phyloP scores from a whole-genome alignment of 2,329 filamentous ascomycete species.

The Penicillium oxalicum region DNA sequence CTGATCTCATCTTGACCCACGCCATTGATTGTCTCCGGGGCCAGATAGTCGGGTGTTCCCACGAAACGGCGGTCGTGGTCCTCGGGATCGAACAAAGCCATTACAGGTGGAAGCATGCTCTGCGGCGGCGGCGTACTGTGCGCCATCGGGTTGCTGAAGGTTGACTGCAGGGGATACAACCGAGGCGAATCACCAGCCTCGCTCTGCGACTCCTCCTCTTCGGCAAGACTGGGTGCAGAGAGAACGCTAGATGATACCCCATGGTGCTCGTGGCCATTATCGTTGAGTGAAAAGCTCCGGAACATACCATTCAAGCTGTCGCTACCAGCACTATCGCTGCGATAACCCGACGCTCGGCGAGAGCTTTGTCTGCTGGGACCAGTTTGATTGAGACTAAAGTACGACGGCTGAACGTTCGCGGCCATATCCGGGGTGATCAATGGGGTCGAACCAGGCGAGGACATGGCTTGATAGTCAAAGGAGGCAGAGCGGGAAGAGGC shows the following conservation, averaged over 20 bases:
- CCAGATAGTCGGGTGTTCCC: conserved; percentile 92
- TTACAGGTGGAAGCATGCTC: conserved; percentile 81
- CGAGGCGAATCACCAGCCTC: conserved; percentile 73
- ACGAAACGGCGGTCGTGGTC: conserved; percentile 91
- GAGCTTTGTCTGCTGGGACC: conserved; percentile 56
- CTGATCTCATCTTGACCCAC: conserved; percentile 95
- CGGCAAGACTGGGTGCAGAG: conserved; percentile 50
- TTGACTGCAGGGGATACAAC: conserved; percentile 59
- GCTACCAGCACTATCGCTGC: conserved; percentile 89
- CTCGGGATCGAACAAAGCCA: conserved; percentile 91
- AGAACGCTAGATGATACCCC: conserved; percentile 31
- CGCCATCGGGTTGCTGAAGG: conserved; percentile 45
- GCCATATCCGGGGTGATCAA: conserved; percentile 73
- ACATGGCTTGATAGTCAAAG: conserved; percentile 74
- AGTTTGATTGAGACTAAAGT: conserved; percentile 65
- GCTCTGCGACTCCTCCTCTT: conserved; percentile 64
- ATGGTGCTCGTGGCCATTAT: conserved; percentile 45
- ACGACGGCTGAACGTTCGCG: conserved; percentile 71
- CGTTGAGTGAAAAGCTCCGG: conserved; percentile 67
- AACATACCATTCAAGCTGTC: conserved; percentile 81
- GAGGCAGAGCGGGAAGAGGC: conserved; percentile 89
- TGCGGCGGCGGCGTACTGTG: conserved; percentile 48
- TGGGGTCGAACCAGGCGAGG: conserved; percentile 79
- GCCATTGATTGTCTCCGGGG: conserved; percentile 92
- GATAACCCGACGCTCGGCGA: conserved; percentile 67